Evolutionary conservation across 768 basidiomycete genomes (phyloP), one percentile per base, ranked within the genome.

Genomic region (Auriculariales sp.): DNA sequence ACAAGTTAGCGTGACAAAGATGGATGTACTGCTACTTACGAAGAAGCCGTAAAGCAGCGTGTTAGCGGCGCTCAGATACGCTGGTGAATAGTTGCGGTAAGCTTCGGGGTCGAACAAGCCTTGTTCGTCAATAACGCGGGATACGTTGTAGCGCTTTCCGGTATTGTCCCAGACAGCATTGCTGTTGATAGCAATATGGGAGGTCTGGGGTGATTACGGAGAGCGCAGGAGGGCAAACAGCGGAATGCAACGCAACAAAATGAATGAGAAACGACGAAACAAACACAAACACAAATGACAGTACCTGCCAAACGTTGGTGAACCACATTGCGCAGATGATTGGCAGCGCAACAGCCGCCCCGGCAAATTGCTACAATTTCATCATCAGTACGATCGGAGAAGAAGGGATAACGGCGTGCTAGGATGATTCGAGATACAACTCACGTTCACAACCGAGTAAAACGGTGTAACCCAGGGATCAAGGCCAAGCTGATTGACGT

Each of bases 301-400:
- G n/a, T n/a, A n/a, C n/a, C 54, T 66, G 62, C 64, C 65, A 71
- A n/a, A 65, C 60, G 35, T 70, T 71, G 17, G 59, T 59, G 24
- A 59, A 66, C 44, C 61, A 64, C 25, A 63, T 30, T 12, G 58
- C 59, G 10, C 53, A 45, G 30, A 56, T 57, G 51, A 51, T 54
- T 44, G 60, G 57, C 39, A 55, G 55, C 19, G 54, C 50, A 3
- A 52, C 14, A 36, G 57, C 24, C 19, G 39, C 27, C 0, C 39
- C 39, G 19, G 19, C 19, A 19, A 19, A 12, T 25, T 25, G 27
- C 39, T 44, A 44, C 12, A 44, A 19, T 7, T 15, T 44, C 15
- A 24, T n/a, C n/a, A n/a, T n/a, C n/a, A n/a, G n/a, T n/a, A n/a
- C n/a, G n/a, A n/a, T n/a, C n/a, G n/a, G n/a, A n/a, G n/a, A n/a